phyloP scores from a whole-genome alignment of 306 rosid genomes.

The Mucuna pruriens region DNA sequence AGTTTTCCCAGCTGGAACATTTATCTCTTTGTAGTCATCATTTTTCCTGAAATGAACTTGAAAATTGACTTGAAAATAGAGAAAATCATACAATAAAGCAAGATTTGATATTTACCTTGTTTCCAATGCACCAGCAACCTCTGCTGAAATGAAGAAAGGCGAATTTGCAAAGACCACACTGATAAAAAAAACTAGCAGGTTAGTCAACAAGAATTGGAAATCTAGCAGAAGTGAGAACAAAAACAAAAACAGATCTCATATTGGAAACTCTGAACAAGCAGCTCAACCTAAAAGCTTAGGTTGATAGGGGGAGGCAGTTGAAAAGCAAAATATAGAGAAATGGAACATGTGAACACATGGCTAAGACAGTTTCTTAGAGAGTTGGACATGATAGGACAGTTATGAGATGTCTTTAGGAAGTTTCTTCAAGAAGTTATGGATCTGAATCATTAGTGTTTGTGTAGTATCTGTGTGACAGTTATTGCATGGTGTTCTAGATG shows the following conservation, averaged over 20 bases:
- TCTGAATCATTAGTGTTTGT: not conserved
- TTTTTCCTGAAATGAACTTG: constrained; percentile 53
- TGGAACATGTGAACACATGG: not conserved
- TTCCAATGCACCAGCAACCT: constrained; percentile 73
- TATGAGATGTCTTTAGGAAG: not conserved
- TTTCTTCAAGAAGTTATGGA: not conserved
- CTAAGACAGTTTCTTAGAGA: not conserved
- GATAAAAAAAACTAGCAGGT: constrained; percentile 40
- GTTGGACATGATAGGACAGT: not conserved
- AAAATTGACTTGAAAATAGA: constrained; percentile 14
- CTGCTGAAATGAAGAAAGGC: constrained; percentile 96
- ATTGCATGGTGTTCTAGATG: not conserved
- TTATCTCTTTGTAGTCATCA: constrained; percentile 82
- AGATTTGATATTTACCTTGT: constrained; percentile 53
- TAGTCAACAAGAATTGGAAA: constrained; percentile 37
- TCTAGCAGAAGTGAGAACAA: constrained; percentile 16
- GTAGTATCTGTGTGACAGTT: not conserved
- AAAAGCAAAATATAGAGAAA: not conserved
- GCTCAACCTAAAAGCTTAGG: not conserved
- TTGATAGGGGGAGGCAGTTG: not conserved
- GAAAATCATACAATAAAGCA: not conserved
- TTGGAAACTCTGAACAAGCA: not conserved
- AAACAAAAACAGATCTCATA: constrained; percentile 1
- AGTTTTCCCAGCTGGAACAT: constrained; percentile 83
- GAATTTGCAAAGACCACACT: constrained; percentile 91